Percentiles rank a stretch among this genome's conserved stretches.
Conservation (phyloP, 805 yeast species). For the Pichia scutulata region DNA sequence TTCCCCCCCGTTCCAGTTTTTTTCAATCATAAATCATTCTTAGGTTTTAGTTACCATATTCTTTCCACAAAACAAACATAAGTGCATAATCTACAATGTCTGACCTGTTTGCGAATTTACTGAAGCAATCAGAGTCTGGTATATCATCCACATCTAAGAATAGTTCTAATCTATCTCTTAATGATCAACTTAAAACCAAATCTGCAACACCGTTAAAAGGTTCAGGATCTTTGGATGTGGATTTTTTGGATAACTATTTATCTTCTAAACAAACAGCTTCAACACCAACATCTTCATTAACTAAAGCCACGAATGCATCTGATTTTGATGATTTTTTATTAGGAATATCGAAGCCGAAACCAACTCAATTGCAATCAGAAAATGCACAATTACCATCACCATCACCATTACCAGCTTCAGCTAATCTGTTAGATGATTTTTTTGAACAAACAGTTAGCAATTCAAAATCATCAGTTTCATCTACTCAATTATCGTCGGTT, state of each 20-base stretch:
- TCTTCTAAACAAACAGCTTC: background rate
- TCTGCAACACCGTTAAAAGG: background rate
- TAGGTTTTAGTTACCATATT: no score
- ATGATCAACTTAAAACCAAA: conserved; percentile 17
- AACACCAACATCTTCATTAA: background rate
- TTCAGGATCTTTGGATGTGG: conserved; percentile 32
- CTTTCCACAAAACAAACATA: background rate
- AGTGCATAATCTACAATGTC: background rate
- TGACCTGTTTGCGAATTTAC: conserved; percentile 39
- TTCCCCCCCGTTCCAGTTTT: background rate
- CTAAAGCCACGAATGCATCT: background rate
- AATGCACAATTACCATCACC: background rate
- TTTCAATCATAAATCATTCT: background rate
- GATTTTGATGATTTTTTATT: background rate
- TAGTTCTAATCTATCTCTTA: conserved; percentile 24
- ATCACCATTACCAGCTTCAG: background rate
- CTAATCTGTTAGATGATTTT: conserved; percentile 7
- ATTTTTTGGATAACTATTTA: conserved; percentile 14
- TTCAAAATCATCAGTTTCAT: background rate
- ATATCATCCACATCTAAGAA: conserved; percentile 17
- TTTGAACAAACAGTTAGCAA: background rate
- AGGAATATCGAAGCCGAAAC: background rate
- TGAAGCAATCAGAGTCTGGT: conserved; percentile 22
- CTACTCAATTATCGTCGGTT: background rate
- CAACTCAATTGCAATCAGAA: background rate